These are phyloP conservation scores for Xylaria sp. DNA, from an alignment of 2,329 filamentous ascomycete genomes.

Conservation along the genomic window DNA sequence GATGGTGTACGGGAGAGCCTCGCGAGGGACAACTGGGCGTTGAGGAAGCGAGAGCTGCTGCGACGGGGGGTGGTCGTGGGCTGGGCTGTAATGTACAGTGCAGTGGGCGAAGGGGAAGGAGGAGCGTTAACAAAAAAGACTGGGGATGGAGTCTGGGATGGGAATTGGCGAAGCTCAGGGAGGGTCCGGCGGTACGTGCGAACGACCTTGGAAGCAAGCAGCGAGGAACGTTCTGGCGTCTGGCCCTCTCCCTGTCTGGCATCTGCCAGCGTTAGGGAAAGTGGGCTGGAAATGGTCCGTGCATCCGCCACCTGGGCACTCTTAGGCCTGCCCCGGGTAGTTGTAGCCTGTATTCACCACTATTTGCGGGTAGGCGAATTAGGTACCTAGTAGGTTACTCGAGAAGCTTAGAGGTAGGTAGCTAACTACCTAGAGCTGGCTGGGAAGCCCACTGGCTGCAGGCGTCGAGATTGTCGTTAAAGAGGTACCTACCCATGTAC, in stretches of 20 bases:
- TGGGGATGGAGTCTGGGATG: conserved; percentile 25
- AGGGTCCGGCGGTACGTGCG: conserved; percentile 16
- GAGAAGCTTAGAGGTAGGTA: no score
- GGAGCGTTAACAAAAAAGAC: conserved; percentile 26
- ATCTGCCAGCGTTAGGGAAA: conserved; percentile 14
- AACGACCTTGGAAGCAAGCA: conserved; percentile 1
- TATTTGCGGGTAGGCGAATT: neutral
- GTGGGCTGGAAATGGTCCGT: conserved; percentile 12
- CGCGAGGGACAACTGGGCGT: conserved; percentile 12
- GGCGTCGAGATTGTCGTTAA: no score
- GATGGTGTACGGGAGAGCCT: conserved; percentile 21
- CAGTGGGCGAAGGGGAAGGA: conserved; percentile 6
- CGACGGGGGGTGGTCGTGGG: conserved; percentile 13
- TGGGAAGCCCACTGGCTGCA: neutral
- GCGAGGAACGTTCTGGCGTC: no score
- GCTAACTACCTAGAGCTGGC: neutral
- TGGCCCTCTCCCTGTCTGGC: conserved; percentile 8
- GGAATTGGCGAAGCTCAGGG: conserved; percentile 29
- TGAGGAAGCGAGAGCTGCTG: conserved; percentile 10
- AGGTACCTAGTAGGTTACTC: neutral
- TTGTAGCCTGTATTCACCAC: no score
- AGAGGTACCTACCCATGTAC: no score
- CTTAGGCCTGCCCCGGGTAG: neutral
- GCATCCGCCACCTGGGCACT: no score
- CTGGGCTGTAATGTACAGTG: neutral